A percentile compares a stretch with the other conserved stretches of the same genome.
phyloP scores from a whole-genome alignment of 495 filamentous ascomycete genomes.

The Penicillium crystallinum region DNA sequence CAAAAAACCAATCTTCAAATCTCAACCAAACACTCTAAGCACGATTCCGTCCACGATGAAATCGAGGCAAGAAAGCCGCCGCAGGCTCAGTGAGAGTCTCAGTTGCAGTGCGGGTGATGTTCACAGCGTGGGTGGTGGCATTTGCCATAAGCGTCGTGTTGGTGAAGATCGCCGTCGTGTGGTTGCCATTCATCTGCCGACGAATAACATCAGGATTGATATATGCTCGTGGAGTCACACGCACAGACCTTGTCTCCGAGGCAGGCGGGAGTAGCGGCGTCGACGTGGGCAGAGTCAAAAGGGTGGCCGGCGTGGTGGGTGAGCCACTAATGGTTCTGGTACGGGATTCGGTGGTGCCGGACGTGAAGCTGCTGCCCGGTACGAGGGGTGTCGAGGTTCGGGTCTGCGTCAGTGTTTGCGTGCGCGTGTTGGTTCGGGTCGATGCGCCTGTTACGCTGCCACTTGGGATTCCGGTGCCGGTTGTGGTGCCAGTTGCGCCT shows the following conservation, averaged over 20 bases:
- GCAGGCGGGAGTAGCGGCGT: neutral
- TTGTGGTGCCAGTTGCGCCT: neutral
- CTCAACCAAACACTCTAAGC: neutral
- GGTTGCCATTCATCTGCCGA: constrained; percentile 9
- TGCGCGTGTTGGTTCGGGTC: neutral
- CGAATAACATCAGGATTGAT: constrained; percentile 12
- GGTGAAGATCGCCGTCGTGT: constrained; percentile 9
- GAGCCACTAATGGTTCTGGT: neutral
- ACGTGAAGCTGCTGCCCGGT: neutral
- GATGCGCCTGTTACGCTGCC: neutral
- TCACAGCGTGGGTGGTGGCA: constrained; percentile 4
- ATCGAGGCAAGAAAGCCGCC: constrained; percentile 1
- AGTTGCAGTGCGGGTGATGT: neutral
- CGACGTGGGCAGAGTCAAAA: constrained; percentile 2
- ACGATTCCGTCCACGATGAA: neutral
- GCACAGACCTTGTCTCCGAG: neutral
- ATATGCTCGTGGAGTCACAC: constrained; percentile 4
- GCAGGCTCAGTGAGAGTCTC: neutral
- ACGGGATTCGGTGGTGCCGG: neutral
- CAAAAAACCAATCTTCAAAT: neutral
- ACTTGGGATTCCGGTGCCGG: neutral
- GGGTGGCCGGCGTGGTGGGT: neutral
- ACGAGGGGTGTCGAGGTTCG: constrained; percentile 13
- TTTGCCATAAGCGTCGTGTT: constrained; percentile 16
- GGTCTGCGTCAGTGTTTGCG: neutral